Evolutionary conservation across 192 early-diverging fungal species (phyloP).

Genomic region (Coemansia sp.): DNA sequence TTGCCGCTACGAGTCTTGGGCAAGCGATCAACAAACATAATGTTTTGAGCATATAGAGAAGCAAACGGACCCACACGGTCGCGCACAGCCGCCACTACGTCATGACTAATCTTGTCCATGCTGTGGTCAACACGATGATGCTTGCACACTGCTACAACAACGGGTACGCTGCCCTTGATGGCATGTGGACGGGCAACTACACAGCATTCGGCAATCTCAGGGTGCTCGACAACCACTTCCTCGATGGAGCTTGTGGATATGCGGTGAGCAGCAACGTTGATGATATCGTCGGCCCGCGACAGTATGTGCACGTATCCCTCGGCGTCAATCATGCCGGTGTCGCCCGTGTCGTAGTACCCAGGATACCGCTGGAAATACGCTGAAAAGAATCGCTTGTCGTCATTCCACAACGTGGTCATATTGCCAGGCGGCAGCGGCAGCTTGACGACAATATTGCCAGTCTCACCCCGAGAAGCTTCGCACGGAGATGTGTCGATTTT

Average conservation of each 20-base stretch:
- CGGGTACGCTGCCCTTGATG: conserved; percentile 66
- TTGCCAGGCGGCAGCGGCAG: conserved; percentile 80
- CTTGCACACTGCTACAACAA: conserved; percentile 59
- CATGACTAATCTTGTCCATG: conserved; percentile 24
- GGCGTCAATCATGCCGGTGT: conserved; percentile 74
- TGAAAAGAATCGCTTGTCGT: conserved; percentile 65
- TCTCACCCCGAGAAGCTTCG: conserved; percentile 54
- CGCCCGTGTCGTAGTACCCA: conserved; percentile 80
- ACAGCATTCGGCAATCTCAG: conserved; percentile 64
- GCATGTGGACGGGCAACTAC: conserved; percentile 64
- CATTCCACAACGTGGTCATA: conserved; percentile 75
- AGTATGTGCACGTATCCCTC: conserved; percentile 71
- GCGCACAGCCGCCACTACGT: conserved; percentile 62
- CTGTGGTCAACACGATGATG: conserved; percentile 6
- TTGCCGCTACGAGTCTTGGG: conserved; percentile 88
- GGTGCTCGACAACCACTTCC: conserved; percentile 66
- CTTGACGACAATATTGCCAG: conserved; percentile 76
- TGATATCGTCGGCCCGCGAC: conserved; percentile 73
- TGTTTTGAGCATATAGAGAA: conserved; percentile 65
- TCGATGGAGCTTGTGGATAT: conserved; percentile 80
- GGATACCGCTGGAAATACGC: conserved; percentile 75
- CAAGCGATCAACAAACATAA: conserved; percentile 63
- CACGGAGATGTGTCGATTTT: conserved; percentile 27
- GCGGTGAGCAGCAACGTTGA: conserved; percentile 86
- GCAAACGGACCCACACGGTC: conserved; percentile 79